Base-by-base conservation (phyloP, 2,329 filamentous ascomycete genomes). In the Alternaria dauci region DNA sequence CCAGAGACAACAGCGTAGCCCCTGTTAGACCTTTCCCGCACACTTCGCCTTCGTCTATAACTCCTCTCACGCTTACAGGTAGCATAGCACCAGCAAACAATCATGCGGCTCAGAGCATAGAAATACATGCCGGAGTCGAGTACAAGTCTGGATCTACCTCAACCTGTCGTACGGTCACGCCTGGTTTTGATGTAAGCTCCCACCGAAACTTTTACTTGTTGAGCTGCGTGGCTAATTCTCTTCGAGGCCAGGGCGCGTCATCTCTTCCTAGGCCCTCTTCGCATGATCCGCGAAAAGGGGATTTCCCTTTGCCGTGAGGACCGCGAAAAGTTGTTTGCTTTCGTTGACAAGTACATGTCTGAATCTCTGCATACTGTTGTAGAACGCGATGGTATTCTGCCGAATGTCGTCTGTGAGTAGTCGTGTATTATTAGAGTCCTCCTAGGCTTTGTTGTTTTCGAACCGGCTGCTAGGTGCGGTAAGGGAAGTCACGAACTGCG, bases 241-340 rank as follows among this genome's bases (percentile, higher is more conserved):
- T 8, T 7, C 12, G 26, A 66, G 64, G 55, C 62, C 7, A 36
- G 38, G 25, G 51, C 47, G n/a, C 64, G 63, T 11, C 23, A 52
- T 11, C 18, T 69, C 20, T 48, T 68, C 1, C 53, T 69, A 16
- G 63, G 60, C 3, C 65, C 66, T 2, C 52, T 69, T 16, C 53
- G 42, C 12, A 52, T 68, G 30, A 52, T 68, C 5, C 39, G 47
- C 43, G 44, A 14, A 8, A 23, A 25, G 47, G 59, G 18, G 58
- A 56, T 18, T 18, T 9, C 11, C 5, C 12, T 57, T 32, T 23
- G 23, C n/a, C 9, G 8, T 41, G 20, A 46, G 32, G 39, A 47
- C 9, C 52, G 57, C 12, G 38, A 39, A n/a, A 28, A 42, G 1
- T 44, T 63, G 11, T 46, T 48, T 18, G 16, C 32, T 9, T 66